Conservation (phyloP, 345 rosid genomes). For the Citrus hindsii region DNA sequence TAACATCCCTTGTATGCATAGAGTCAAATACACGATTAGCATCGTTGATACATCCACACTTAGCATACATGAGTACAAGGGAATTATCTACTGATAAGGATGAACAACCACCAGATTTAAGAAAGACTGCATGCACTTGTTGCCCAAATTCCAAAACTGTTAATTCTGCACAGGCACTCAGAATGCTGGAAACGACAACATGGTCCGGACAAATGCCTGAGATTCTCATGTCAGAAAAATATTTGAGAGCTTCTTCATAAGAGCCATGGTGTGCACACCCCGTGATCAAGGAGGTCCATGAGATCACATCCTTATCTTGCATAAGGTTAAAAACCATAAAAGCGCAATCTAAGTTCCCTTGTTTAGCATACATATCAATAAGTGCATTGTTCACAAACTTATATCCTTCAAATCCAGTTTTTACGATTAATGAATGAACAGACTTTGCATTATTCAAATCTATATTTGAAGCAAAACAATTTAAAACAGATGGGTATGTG, state of each 20-base stretch:
- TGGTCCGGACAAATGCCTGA: conserved; percentile 58
- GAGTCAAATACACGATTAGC: conserved; percentile 56
- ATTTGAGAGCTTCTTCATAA: conserved; percentile 59
- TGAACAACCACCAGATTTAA: conserved; percentile 56
- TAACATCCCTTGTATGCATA: conserved; percentile 56
- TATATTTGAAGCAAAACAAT: conserved; percentile 53
- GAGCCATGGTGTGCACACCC: conserved; percentile 61
- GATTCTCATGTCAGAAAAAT: conserved; percentile 60
- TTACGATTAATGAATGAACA: conserved; percentile 68
- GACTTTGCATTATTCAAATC: conserved; percentile 42
- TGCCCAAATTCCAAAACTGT: conserved; percentile 72
- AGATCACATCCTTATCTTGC: conserved; percentile 65
- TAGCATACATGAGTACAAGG: conserved; percentile 79
- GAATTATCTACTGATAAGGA: conserved; percentile 72
- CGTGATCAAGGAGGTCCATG: conserved; percentile 92
- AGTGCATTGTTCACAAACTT: conserved; percentile 78
- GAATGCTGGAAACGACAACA: conserved; percentile 54
- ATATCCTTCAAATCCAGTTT: conserved; percentile 64
- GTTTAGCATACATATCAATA: conserved; percentile 86
- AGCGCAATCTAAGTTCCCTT: conserved; percentile 51
- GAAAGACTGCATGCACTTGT: conserved; percentile 64
- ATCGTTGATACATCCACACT: conserved; percentile 69
- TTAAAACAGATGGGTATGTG: conserved; percentile 66
- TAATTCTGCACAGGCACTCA: conserved; percentile 75
- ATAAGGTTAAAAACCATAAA: conserved; percentile 56